Conservation (phyloP, 2,329 filamentous ascomycete species). For the Colletotrichum tofieldiae region DNA sequence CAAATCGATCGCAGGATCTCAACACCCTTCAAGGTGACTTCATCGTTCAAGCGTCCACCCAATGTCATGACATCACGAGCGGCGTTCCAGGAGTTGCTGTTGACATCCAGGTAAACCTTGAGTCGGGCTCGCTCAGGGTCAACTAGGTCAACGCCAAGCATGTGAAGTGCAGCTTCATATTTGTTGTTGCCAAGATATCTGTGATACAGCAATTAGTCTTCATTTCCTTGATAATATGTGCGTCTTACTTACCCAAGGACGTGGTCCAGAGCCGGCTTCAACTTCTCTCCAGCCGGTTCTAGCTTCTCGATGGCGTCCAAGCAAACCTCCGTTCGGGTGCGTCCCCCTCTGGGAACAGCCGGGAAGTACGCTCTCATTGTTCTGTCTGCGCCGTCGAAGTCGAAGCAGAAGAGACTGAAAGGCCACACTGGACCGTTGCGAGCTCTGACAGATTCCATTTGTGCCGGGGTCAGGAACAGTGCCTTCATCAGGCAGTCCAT, state of each 20-base stretch:
- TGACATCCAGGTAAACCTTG: slow-evolving; percentile 4
- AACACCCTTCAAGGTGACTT: background rate
- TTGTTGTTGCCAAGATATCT: slow-evolving; percentile 3
- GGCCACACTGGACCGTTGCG: background rate
- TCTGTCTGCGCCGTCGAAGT: background rate
- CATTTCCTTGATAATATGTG: too few relatives aligned
- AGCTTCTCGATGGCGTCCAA: background rate
- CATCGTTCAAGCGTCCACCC: background rate
- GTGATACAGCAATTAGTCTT: background rate
- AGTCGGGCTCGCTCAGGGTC: background rate
- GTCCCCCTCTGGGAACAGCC: slow-evolving; percentile 5
- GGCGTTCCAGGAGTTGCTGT: slow-evolving; percentile 6
- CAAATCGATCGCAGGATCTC: background rate
- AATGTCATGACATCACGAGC: background rate
- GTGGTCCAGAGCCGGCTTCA: background rate
- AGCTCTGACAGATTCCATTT: background rate
- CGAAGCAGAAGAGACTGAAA: slow-evolving; percentile 9
- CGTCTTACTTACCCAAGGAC: background rate
- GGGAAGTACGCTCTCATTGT: slow-evolving; percentile 6
- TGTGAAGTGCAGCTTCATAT: background rate
- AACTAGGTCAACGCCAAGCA: background rate
- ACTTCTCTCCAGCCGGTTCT: background rate
- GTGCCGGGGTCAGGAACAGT: background rate
- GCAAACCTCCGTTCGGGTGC: background rate
- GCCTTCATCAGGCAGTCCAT: background rate